Base-by-base conservation (phyloP, 1,139 yeast genomes). In the Starmera stellimalicola region DNA sequence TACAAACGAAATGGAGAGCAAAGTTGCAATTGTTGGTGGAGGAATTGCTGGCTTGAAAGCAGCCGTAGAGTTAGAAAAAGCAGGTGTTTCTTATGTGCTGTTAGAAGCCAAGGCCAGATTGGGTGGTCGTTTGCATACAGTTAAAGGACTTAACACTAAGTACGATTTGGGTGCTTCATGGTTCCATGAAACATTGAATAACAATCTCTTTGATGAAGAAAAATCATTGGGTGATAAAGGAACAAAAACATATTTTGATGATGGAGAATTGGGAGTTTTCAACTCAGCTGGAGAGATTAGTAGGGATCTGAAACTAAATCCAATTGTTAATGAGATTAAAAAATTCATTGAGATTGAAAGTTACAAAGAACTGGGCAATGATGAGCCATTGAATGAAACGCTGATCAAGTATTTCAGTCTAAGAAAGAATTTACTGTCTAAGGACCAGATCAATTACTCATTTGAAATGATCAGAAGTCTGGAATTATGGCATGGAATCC, bases 81-180 rank as follows among this genome's bases (percentile, higher is more conserved):
- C 58, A 2, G 66, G 71, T 0, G 57, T 67, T 10, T 69, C 62
- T 16, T 58, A 68, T 29, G 50, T 74, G 1, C 54, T 77, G 11
- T 40, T 78, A 4, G 87, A 78, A 44, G 80, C 81, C 0, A 59
- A 77, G 41, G 60, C 62, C 33, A 52, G 82, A 23, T 44, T 73
- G 3, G 87, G 87, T 6, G 87, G 87, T 1, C 52, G 81, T 37
- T 48, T 76, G n/a, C 45, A 57, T 15, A 65, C 77, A 0, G 57
- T 55, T 2, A 39, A 49, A 20, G 63, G 63, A 3, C 41, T 39
- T 14, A 48, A 57, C 28, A 49, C 48, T 5, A 52, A 49, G 6
- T 78, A 79, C 50, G 95, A 85, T 54, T 45, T 84, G 16, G 95
- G 95, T 0, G 95, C 94, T 0, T 73, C 88, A 4, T 85, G 95